phyloP scores from a whole-genome alignment of 768 basidiomycete species.

The Hirschioporus abietinus region DNA sequence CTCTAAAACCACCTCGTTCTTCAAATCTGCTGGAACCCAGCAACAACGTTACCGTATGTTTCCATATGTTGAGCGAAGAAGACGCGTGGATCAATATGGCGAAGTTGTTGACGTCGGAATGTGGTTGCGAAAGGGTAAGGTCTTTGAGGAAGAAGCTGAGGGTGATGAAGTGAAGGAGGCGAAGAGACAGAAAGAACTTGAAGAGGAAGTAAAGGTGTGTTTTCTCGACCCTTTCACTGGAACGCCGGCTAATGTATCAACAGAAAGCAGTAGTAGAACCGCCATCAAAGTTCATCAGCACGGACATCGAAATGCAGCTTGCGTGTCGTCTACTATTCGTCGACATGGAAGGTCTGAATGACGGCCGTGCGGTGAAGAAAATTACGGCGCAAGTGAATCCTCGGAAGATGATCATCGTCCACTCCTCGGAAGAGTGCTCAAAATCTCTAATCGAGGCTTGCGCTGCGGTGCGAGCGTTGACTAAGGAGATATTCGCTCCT shows the following conservation, averaged over 20 bases:
- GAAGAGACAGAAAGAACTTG: slow-evolving; percentile 60
- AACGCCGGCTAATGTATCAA: neutral
- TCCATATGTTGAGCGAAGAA: slow-evolving; percentile 89
- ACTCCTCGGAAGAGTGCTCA: slow-evolving; percentile 64
- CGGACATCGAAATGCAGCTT: slow-evolving; percentile 70
- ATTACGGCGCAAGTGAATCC: slow-evolving; percentile 97
- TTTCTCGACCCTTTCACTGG: neutral
- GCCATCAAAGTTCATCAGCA: slow-evolving; percentile 86
- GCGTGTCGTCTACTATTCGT: slow-evolving; percentile 86
- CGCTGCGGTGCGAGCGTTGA: slow-evolving; percentile 80
- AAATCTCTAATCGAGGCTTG: slow-evolving; percentile 75
- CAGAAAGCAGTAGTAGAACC: slow-evolving; percentile 76
- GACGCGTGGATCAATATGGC: slow-evolving; percentile 92
- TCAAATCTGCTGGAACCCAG: slow-evolving; percentile 69
- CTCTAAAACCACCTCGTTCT: slow-evolving; percentile 79
- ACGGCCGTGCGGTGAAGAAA: slow-evolving; percentile 94
- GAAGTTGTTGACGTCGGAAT: slow-evolving; percentile 93
- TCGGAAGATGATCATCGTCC: slow-evolving; percentile 91
- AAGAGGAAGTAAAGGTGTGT: slow-evolving; percentile 76
- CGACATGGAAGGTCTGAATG: slow-evolving; percentile 95
- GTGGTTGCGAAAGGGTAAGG: slow-evolving; percentile 91
- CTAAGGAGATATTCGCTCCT: slow-evolving; percentile 87
- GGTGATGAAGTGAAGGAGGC: slow-evolving; percentile 73
- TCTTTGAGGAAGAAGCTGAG: slow-evolving; percentile 86
- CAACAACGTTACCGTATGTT: slow-evolving; percentile 92